These are phyloP conservation scores for Colletotrichum camelliae DNA, from an alignment of 2,329 filamentous ascomycete species.

Conservation along the genomic window DNA sequence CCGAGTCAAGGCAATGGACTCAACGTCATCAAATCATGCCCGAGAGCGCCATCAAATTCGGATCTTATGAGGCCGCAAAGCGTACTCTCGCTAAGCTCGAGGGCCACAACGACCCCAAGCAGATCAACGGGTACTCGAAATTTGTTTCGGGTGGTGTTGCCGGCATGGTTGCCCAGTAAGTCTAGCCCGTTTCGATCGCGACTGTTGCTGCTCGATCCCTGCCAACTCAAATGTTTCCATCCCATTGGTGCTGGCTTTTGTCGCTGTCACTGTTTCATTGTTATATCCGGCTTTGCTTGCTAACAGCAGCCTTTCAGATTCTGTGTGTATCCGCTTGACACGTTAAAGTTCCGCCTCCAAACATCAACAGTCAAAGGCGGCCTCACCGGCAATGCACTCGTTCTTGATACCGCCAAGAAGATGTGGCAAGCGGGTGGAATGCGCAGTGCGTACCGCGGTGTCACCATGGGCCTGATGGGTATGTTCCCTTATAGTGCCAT, in stretches of 20 bases:
- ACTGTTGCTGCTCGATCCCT: neutral
- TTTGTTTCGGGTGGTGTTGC: constrained; percentile 90
- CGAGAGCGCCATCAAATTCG: constrained; percentile 97
- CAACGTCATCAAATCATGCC: constrained; percentile 97
- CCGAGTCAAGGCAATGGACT: constrained; percentile 77
- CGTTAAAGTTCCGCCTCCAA: constrained; percentile 84
- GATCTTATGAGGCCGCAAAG: constrained; percentile 95
- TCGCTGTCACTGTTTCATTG: neutral
- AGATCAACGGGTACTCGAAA: constrained; percentile 83
- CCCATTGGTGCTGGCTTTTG: neutral
- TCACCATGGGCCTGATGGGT: constrained; percentile 91
- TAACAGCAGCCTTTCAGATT: constrained; percentile 57
- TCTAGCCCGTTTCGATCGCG: constrained; percentile 6
- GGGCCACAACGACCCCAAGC: constrained; percentile 81
- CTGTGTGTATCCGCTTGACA: constrained; percentile 93
- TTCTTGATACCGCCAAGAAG: constrained; percentile 81
- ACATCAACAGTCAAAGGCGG: constrained; percentile 92
- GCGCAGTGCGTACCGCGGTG: constrained; percentile 83
- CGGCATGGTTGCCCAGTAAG: constrained; percentile 91
- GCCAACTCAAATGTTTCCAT: neutral
- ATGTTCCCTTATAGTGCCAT: constrained; percentile 99
- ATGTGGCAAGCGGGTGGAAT: constrained; percentile 83
- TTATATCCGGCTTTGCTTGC: neutral
- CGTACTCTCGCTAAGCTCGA: constrained; percentile 84
- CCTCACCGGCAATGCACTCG: constrained; percentile 80